These are phyloP conservation scores for Melampsora abietis-canadensis DNA, from an alignment of 1,284 basidiomycete genomes.

Conservation along the genomic window DNA sequence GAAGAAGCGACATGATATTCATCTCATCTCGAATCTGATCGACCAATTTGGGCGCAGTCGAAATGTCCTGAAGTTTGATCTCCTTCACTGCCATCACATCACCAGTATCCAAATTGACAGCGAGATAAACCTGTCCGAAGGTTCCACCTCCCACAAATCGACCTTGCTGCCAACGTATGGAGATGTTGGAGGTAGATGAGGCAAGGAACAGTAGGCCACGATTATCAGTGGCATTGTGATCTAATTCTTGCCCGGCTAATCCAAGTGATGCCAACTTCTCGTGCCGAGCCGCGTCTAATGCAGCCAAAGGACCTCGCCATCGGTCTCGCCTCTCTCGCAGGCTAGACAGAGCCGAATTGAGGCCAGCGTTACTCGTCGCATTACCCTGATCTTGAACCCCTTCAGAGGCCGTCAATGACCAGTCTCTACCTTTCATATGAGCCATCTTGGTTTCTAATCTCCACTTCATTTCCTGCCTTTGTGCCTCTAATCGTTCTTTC, in stretches of 20 bases:
- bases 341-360: slow-evolving; percentile 45
- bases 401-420: slow-evolving; percentile 58
- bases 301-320: slow-evolving; percentile 57
- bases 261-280: slow-evolving; percentile 67
- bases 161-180: slow-evolving; percentile 97
- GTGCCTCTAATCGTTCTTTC: slow-evolving; percentile 65
- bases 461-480: slow-evolving; percentile 61
- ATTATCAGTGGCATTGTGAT: slow-evolving; percentile 85
- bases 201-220: slow-evolving; percentile 85
- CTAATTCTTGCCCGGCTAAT: slow-evolving; percentile 79
- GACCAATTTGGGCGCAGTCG: slow-evolving; percentile 63
- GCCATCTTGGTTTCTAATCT: slow-evolving; percentile 45
- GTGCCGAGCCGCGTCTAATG: slow-evolving; percentile 65
- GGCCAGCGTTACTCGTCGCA: slow-evolving; percentile 36
- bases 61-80: slow-evolving; percentile 89
- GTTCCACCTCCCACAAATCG: slow-evolving; percentile 96
- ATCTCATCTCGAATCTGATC: slow-evolving; percentile 96
- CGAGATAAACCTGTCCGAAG: slow-evolving; percentile 95
- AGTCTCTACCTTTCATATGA: slow-evolving; percentile 60
- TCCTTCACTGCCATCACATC: slow-evolving; percentile 99
- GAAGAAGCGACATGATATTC: slow-evolving; percentile 96
- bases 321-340: slow-evolving; percentile 35
- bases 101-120: slow-evolving; percentile 93
- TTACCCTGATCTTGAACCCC: slow-evolving; percentile 51
- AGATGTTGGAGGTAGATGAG: slow-evolving; percentile 80